A percentile compares a stretch with the other conserved stretches of the same genome.
phyloP scores from a whole-genome alignment of 2,329 filamentous ascomycete genomes.

The Cryphonectria radicalis region DNA sequence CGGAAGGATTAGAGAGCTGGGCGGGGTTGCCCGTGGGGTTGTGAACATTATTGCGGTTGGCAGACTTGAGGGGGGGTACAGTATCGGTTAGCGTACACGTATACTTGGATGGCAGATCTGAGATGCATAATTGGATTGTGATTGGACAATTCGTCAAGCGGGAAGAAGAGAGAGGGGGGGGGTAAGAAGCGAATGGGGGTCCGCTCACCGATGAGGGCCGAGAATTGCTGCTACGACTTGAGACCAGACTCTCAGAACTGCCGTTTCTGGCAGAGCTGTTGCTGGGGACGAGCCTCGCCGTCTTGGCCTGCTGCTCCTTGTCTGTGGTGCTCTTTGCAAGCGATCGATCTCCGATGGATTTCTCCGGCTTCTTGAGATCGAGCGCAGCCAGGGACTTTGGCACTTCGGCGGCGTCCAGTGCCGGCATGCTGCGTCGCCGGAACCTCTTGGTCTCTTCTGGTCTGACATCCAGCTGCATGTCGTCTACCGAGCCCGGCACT shows the following conservation, averaged over 20 bases:
- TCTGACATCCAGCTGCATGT: conserved; percentile 66
- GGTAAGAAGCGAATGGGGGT: conserved; percentile 28
- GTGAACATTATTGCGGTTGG: conserved; percentile 60
- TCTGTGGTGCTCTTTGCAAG: conserved; percentile 39
- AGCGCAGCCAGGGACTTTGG: conserved; percentile 44
- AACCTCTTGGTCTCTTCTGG: conserved; percentile 75
- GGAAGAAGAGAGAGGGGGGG: not conserved
- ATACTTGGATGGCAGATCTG: conserved; percentile 25
- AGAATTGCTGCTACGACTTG: conserved; percentile 62
- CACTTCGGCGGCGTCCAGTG: conserved; percentile 55
- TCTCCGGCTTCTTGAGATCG: conserved; percentile 42
- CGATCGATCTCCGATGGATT: conserved; percentile 39
- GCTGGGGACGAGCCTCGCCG: conserved; percentile 40
- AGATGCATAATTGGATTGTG: conserved; percentile 32
- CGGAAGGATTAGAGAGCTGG: conserved; percentile 47
- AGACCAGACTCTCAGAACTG: conserved; percentile 68
- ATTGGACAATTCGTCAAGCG: conserved; percentile 48
- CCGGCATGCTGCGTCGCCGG: conserved; percentile 81
- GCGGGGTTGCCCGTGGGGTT: conserved; percentile 59
- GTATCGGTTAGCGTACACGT: conserved; percentile 52
- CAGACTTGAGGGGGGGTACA: conserved; percentile 51
- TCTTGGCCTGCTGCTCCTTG: conserved; percentile 45
- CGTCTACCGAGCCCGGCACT: conserved; percentile 62
- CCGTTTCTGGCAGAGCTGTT: conserved; percentile 49
- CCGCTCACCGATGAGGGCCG: conserved; percentile 69